These are phyloP conservation scores for Paxillus involutus DNA, from an alignment of 768 basidiomycete genomes.

Conservation along the genomic window DNA sequence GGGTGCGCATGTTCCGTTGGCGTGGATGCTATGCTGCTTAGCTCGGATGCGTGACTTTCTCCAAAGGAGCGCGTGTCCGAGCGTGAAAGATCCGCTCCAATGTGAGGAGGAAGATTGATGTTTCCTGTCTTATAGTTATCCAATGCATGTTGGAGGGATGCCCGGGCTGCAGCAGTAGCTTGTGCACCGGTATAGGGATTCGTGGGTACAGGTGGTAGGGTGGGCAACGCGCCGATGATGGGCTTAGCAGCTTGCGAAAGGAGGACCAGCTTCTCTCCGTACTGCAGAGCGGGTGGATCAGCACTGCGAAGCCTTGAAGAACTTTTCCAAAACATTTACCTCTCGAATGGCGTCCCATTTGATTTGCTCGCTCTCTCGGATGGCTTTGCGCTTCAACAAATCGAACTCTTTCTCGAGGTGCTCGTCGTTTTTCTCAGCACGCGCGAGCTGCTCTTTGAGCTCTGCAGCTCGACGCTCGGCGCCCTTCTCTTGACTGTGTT, in stretches of 20 bases:
- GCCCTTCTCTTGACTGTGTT: constrained; percentile 64
- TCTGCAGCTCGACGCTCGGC: constrained; percentile 70
- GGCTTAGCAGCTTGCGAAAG: constrained; percentile 69
- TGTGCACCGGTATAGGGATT: constrained; percentile 62
- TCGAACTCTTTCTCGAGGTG: constrained; percentile 69
- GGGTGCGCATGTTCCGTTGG: constrained; percentile 29
- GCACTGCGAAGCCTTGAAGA: not conserved
- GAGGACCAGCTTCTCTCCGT: constrained; percentile 76
- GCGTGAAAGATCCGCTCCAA: constrained; percentile 54
- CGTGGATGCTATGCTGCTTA: constrained; percentile 51
- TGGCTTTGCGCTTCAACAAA: constrained; percentile 71
- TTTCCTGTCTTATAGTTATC: constrained; percentile 77
- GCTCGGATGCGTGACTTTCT: constrained; percentile 76
- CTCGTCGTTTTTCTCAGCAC: constrained; percentile 63
- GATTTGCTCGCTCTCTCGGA: constrained; percentile 69
- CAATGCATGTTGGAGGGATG: constrained; percentile 73
- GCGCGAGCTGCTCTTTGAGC: constrained; percentile 66
- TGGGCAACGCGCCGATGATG: constrained; percentile 61
- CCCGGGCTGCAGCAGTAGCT: constrained; percentile 67
- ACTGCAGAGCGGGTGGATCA: constrained; percentile 42
- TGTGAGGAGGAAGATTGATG: constrained; percentile 48
- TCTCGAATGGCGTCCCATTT: constrained; percentile 86
- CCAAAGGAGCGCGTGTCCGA: constrained; percentile 84
- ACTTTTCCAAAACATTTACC: constrained; percentile 37
- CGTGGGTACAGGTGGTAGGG: constrained; percentile 57